These are phyloP conservation scores for Thermothielavioides terrestris DNA, from an alignment of 495 filamentous ascomycete species.

Conservation along the genomic window DNA sequence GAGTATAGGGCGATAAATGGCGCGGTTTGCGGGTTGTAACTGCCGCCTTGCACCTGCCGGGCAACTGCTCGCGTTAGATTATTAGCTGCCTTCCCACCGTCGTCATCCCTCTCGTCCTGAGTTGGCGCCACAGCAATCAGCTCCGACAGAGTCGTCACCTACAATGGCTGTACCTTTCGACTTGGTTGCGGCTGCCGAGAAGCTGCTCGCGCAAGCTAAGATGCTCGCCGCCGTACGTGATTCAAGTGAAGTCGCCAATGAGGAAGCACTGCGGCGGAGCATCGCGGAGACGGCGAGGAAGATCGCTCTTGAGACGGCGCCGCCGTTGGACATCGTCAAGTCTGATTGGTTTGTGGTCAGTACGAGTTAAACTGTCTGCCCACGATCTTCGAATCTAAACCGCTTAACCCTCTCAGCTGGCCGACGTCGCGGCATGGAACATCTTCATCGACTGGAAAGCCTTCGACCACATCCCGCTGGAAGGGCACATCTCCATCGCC, in stretches of 20 bases:
- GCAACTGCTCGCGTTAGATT: too few relatives aligned
- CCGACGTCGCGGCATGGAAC: slow-evolving; percentile 17
- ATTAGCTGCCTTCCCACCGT: too few relatives aligned
- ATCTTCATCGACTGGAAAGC: slow-evolving; percentile 26
- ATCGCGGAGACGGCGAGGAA: slow-evolving; percentile 17
- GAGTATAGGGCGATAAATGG: not conserved
- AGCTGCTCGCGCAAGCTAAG: slow-evolving; percentile 17
- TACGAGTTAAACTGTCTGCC: not conserved
- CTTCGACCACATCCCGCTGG: slow-evolving; percentile 25
- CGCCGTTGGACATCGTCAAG: slow-evolving; percentile 16
- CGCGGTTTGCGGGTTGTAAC: too few relatives aligned
- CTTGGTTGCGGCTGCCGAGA: slow-evolving; percentile 19
- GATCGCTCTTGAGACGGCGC: slow-evolving; percentile 16
- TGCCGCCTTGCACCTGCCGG: too few relatives aligned
- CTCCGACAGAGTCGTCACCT: too few relatives aligned
- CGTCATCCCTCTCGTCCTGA: not conserved
- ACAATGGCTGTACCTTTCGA: slow-evolving; percentile 7
- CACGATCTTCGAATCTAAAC: not conserved
- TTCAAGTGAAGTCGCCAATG: not conserved
- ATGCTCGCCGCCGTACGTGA: slow-evolving; percentile 4
- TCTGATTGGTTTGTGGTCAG: slow-evolving; percentile 20
- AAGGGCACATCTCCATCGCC: slow-evolving; percentile 18
- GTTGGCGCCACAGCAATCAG: too few relatives aligned
- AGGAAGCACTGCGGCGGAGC: not conserved
- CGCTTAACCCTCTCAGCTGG: slow-evolving; percentile 8